Evolutionary conservation across 1,139 yeast species (phyloP), one percentile per base, ranked within the genome.

Genomic region (Ogataea hybrid): DNA sequence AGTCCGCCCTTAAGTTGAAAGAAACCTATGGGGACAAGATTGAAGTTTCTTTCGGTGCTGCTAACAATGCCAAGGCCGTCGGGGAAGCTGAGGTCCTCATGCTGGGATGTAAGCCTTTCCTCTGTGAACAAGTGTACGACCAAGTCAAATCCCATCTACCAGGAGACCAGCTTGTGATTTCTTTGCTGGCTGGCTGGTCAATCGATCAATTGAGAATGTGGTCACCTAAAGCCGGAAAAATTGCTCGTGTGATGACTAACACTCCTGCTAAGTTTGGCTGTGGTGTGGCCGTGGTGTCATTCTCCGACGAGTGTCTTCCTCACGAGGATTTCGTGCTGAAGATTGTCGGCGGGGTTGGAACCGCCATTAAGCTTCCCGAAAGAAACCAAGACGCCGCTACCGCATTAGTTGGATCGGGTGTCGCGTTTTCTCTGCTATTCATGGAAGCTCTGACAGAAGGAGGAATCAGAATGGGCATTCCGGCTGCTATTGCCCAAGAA

Each of bases 311-410:
- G 22, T 77, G 79, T 10, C 68, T 73, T 41, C 59, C 53, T 6
- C 64, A 73, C 41, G 77, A 79, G 54, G 69, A 71, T 7, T 62
- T 79, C 48, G 84, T 82, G 25, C 66, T 75, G 69, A 72, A 76
- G 49, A 67, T 83, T 50, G 73, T 82, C 34, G 68, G 72, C 36
- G 81, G 88, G 36, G 78, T 85, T 47, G 89, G 95, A 31, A 69
- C 75, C 58, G 83, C 84, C 31, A 70, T 83, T 61, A 85, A 84
- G 62, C 76, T 79, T 54, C 84, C 95, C 45, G 90, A 92, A 65
- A 84, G 85, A 62, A 87, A 88, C 65, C 90, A 90, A 90, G 97
- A 92, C 59, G 96, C 94, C 6, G 95, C 96, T 39, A 92, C 97
- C 10, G 85, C 97, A 0, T 73, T 92, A 43, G 89, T 95, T 47